Evolutionary conservation across 108 stramenopile species (phyloP), one percentile per base, ranked within the genome.

Genomic region (Asterionellopsis glacialis): DNA sequence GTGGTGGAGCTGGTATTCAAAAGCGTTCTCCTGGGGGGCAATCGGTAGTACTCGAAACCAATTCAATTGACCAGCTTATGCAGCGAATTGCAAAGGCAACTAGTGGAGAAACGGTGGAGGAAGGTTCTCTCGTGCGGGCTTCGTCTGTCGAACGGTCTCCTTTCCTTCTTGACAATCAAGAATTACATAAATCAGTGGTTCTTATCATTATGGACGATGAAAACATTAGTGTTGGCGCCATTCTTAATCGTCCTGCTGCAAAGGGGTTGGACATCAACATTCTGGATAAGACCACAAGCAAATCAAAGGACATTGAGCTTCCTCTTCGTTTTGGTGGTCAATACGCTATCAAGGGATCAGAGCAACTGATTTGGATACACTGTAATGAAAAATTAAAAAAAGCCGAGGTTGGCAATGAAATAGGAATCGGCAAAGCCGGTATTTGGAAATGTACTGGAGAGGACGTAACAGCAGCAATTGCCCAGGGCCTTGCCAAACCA

Each of bases 281-380:
- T 14, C 57, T 16, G 13, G 77, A 59, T 25, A 53, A 53, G 40
- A 61, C 45, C 11, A 55, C 45, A 23, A 59, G 52, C 14, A 10
- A 52, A 21, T 43, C 45, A 9, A 18, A 49, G 26, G 41, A 18
- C 13, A 28, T 63, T 26, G 55, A 16, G 15, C 39, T 83, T 19
- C 81, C 81, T 10, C 38, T 89, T 13, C 76, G 87, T 12, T 89
- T 76, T 59, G 91, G 91, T 14, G 91, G 91, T 12, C 81, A 84
- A 57, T 93, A 77, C 59, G 68, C 78, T 14, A 57, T 93, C 24
- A 82, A 81, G 59, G 90, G 81, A 6, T 45, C 54, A 10, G 58
- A 81, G 42, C 72, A 81, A 18, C 45, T 89, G 14, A 40, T 87
- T 19, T 93, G 85, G 85, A 62, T 93, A 6, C 91, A 93, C 63